Evolutionary conservation across 176 grass and related monocot genomes (phyloP).

Genomic region (Aegilops tauschii): DNA sequence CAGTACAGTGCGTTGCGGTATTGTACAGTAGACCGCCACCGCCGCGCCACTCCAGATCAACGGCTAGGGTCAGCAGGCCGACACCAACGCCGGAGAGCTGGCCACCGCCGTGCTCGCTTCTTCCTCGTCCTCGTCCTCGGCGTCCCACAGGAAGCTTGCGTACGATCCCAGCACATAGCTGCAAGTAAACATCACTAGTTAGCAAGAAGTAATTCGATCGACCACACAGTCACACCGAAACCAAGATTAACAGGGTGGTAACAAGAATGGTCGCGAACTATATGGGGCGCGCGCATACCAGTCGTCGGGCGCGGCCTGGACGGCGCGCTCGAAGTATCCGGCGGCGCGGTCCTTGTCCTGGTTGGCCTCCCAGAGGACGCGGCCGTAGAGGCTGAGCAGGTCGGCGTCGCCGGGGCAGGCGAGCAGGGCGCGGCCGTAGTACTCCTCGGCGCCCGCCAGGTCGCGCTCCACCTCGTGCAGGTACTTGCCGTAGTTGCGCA

Average conservation of each 20-base stretch:
- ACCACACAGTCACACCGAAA: not conserved
- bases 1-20: not conserved
- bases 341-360: constrained; percentile 57
- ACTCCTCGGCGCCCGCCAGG: constrained; percentile 64
- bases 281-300: constrained; percentile 39
- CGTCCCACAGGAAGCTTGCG: constrained; percentile 83
- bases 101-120: not conserved
- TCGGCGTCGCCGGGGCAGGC: constrained; percentile 63
- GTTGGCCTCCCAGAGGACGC: constrained; percentile 67
- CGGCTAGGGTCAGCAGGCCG: constrained; percentile 49
- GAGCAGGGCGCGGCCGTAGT: constrained; percentile 72
- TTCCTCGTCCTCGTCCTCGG: constrained; percentile 47
- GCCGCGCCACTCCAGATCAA: not conserved
- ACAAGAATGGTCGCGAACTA: not conserved
- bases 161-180: constrained; percentile 77
- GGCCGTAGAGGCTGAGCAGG: constrained; percentile 75
- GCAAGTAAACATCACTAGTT: not conserved
- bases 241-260: not conserved
- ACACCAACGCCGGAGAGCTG: constrained; percentile 28
- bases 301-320: constrained; percentile 72
- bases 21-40: not conserved
- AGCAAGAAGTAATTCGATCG: not conserved
- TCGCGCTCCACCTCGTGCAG: constrained; percentile 81
- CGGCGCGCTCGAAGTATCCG: constrained; percentile 70
- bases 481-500: constrained; percentile 85